Conservation (phyloP, 768 basidiomycete species). For the Hericium rajendrae region DNA sequence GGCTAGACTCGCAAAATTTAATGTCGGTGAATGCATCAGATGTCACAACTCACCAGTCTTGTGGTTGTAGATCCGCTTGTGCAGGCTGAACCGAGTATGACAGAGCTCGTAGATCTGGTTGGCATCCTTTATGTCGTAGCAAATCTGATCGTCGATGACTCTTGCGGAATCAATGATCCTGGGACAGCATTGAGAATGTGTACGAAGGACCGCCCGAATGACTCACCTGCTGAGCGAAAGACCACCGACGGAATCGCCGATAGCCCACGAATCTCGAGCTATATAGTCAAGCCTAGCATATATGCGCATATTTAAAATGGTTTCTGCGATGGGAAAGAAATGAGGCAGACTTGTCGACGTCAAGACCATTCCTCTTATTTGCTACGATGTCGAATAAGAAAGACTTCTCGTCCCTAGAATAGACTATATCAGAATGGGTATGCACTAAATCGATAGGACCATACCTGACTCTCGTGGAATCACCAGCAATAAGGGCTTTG, state of each 20-base stretch:
- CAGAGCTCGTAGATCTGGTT: conserved; percentile 70
- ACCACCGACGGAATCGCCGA: conserved; percentile 48
- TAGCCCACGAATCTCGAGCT: conserved; percentile 59
- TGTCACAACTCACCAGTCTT: conserved; percentile 45
- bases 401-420: conserved; percentile 36
- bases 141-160: conserved; percentile 66
- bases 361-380: conserved; percentile 72
- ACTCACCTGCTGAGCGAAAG: conserved; percentile 37
- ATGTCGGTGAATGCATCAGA: neutral
- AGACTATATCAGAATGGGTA: neutral
- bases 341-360: conserved; percentile 66
- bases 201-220: neutral
- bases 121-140: conserved; percentile 75
- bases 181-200: neutral
- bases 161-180: conserved; percentile 69
- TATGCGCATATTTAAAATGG: neutral
- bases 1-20: conserved; percentile 29
- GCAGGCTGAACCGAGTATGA: conserved; percentile 66
- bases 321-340: too few species aligned
- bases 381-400: conserved; percentile 83
- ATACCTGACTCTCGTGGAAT: conserved; percentile 40
- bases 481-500: conserved; percentile 72
- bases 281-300: conserved; percentile 70
- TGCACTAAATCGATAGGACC: conserved; percentile 14
- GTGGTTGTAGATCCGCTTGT: conserved; percentile 77